Evolutionary conservation across 2,329 filamentous ascomycete genomes (phyloP), one percentile per base, ranked within the genome.

Genomic region (Albifimbria verrucaria): DNA sequence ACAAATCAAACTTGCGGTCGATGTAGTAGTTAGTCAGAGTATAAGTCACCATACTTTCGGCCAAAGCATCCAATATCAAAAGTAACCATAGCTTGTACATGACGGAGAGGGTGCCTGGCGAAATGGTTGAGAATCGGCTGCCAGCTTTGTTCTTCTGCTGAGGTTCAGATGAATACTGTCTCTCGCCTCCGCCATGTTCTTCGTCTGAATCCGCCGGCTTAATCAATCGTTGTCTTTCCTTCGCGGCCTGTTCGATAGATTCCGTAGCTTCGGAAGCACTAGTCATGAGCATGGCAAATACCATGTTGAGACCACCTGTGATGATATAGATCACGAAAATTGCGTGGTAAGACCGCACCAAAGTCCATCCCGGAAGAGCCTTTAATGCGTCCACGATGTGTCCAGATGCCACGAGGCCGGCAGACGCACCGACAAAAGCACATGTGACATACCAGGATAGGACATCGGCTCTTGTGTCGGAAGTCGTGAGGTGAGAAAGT

Each of bases 11-110:
- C 53, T 81, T 84, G 45, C 68, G 62, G 57, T 83, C 79, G 50
- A 85, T 70, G 66, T 79, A 85, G 62, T 84, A 85, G 10, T 76
- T 81, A 0, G 81, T 85, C 25, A 84, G 59, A 1, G 80, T 75
- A 59, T 81, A 78, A 3, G 73, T 75, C 18, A 79, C 77, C 81
- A 88, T 87, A 22, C 85, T 84, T 58, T 87, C 84, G 17, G 85
- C 82, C 10, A 87, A 72, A 2, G 82, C 84, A 67, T 88, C 86
- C 21, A 88, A 72, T 20, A 79, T 77, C 11, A 89, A 74, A 7
- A 88, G 75, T 53, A 86, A 78, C 82, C 85, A 88, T 3, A 88
- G 71, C 49, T 82, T 81, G 65, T 80, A 81, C 78, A 88, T 85
- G 61, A 83, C 75, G 2, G 72, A 74, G 12, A 79, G 75, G 0